phyloP scores from a whole-genome alignment of 208 protist genomes.

The Acanthamoeba rhysodes region DNA sequence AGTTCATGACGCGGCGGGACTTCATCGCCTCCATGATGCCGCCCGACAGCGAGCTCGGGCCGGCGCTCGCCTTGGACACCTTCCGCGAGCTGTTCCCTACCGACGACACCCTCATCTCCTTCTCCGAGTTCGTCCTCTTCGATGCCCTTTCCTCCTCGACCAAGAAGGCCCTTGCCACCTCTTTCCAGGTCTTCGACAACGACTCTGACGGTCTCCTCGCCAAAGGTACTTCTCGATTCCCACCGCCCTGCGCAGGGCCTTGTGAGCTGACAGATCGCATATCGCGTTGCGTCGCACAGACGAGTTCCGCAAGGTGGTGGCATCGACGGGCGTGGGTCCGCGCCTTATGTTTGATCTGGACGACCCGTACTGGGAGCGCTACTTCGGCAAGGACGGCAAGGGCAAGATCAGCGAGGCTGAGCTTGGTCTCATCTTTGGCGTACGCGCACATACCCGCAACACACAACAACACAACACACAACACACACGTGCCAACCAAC shows the following conservation, averaged over 20 bases:
- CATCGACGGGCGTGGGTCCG: background rate
- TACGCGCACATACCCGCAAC: background rate
- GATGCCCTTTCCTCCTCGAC: conserved; percentile 40
- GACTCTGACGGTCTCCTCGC: conserved; percentile 63
- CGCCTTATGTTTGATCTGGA: conserved; percentile 68
- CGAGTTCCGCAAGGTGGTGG: conserved; percentile 34
- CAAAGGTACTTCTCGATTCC: background rate
- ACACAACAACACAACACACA: background rate
- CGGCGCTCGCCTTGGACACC: background rate
- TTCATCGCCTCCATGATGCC: conserved; percentile 75
- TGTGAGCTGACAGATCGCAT: background rate
- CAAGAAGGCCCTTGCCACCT: conserved; percentile 71
- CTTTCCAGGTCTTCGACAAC: conserved; percentile 74
- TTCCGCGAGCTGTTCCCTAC: conserved; percentile 38
- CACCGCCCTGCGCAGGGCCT: background rate
- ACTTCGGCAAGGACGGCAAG: conserved; percentile 72
- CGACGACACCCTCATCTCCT: conserved; percentile 45
- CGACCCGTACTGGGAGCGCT: conserved; percentile 49
- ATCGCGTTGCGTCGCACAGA: background rate
- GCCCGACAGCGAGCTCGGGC: background rate
- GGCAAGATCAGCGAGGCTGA: conserved; percentile 48
- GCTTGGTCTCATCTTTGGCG: conserved; percentile 71
- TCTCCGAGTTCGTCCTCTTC: conserved; percentile 77
- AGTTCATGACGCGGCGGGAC: conserved; percentile 81
- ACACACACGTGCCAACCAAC: background rate